Evolutionary conservation across 1,284 basidiomycete species (phyloP), one percentile per base, ranked within the genome.

Genomic region (Papiliotrema laurentii): DNA sequence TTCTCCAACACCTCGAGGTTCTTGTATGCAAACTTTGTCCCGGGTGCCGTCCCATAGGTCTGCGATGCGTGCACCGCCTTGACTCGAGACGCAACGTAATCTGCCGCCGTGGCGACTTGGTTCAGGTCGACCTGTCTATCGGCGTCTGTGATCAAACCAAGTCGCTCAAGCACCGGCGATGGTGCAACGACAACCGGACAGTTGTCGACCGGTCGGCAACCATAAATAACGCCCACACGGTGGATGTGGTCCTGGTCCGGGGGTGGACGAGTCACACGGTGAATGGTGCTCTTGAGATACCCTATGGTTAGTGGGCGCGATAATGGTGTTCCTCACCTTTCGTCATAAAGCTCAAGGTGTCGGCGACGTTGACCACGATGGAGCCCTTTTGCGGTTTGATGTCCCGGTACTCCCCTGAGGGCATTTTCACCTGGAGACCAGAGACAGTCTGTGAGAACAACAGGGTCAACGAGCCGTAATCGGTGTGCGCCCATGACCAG

Each of bases 301-400:
- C 60, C 59, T 57, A 28, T 16, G 6, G 41, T 19, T 9, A 36
- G 5, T 36, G 19, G 6, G 25, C 5, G 27, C 2, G 9, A 28
- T 10, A 22, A 31, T 5, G 19, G 2, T 26, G 7, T 18, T 18
- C 45, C 51, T 39, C 30, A 55, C 55, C 58, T 33, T 56, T 60
- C n/a, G 57, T 59, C 64, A 63, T 64, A 41, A 66, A 64, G 46
- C 51, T 52, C n/a, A 66, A 50, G 3, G 62, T 66, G 50, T 61
- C 64, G 24, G 59, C 64, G 21, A 64, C 61, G 35, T 66, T 66
- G 48, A 64, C 63, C 18, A 64, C 57, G 37, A 64, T 60, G 4
- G 58, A 60, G 5, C 54, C 53, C 30, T 55, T 57, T 5, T 57
- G 55, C 14, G 60, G 61, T 19, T 58, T 60, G 47, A 66, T 58